phyloP scores from a whole-genome alignment of 2,329 filamentous ascomycete genomes.

The Aspergillus alliaceus region DNA sequence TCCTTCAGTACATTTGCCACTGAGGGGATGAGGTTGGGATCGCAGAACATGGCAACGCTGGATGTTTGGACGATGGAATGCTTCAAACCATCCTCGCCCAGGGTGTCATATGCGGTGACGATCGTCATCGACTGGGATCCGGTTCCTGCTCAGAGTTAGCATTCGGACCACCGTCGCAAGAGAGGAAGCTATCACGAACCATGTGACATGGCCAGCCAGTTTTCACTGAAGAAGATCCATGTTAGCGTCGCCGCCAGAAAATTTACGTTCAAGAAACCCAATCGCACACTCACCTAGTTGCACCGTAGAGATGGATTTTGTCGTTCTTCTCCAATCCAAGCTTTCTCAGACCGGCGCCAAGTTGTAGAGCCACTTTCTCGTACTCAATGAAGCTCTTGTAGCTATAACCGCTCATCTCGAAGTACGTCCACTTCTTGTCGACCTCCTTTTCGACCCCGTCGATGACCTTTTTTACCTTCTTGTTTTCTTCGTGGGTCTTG shows the following conservation, averaged over 20 bases:
- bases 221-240: constrained; percentile 52
- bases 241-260: constrained; percentile 7
- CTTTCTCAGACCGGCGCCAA: constrained; percentile 72
- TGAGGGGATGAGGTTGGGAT: constrained; percentile 71
- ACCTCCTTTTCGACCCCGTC: constrained; percentile 77
- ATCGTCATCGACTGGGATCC: constrained; percentile 85
- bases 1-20: constrained; percentile 57
- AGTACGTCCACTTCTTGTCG: constrained; percentile 89
- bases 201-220: constrained; percentile 84
- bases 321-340: constrained; percentile 68
- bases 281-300: constrained; percentile 63
- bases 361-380: constrained; percentile 65
- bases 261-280: not conserved
- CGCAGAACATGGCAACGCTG: constrained; percentile 80
- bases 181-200: constrained; percentile 40
- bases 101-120: constrained; percentile 92
- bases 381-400: constrained; percentile 81
- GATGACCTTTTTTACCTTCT: constrained; percentile 85
- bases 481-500: constrained; percentile 76
- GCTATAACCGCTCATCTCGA: constrained; percentile 75
- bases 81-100: constrained; percentile 78
- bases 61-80: constrained; percentile 82
- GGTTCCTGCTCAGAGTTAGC: constrained; percentile 47
- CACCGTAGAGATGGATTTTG: constrained; percentile 77
- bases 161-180: not conserved